Percentiles rank a stretch among this genome's conserved stretches.
These are phyloP conservation scores for Hericium rajendrae DNA, from an alignment of 768 basidiomycete species.

Conservation along the genomic window DNA sequence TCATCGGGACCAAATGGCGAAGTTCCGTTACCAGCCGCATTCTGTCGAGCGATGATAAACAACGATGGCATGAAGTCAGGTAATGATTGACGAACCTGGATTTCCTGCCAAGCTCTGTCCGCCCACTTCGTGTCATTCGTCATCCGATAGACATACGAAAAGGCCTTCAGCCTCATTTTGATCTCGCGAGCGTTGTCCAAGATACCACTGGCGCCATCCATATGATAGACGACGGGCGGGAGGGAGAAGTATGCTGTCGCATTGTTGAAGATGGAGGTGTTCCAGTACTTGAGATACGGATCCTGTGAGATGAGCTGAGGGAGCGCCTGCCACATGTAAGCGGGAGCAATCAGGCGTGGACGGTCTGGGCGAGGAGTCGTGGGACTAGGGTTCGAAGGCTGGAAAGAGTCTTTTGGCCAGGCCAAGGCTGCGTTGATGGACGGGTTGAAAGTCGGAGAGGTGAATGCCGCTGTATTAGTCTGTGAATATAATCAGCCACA, in stretches of 20 bases:
- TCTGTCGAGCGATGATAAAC: conserved; percentile 28
- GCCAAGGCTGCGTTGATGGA: conserved; percentile 39
- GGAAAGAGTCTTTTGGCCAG: conserved; percentile 78
- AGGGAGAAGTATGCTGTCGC: conserved; percentile 62
- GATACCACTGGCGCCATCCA: conserved; percentile 85
- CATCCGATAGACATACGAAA: conserved; percentile 83
- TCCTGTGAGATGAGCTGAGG: conserved; percentile 68
- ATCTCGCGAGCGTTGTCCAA: conserved; percentile 84
- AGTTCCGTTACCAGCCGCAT: conserved; percentile 65
- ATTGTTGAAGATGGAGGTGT: conserved; percentile 82
- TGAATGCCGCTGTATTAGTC: conserved; percentile 70
- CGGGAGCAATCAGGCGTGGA: conserved; percentile 85
- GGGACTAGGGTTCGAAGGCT: conserved; percentile 52
- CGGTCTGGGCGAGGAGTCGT: conserved; percentile 64
- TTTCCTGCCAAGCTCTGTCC: conserved; percentile 75
- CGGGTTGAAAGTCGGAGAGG: conserved; percentile 59
- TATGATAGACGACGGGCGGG: conserved; percentile 56
- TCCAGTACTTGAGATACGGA: conserved; percentile 84
- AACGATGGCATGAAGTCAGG: background rate
- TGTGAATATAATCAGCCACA: conserved; percentile 19
- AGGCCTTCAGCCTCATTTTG: conserved; percentile 88
- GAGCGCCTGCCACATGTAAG: conserved; percentile 85
- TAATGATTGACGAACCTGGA: conserved; percentile 48
- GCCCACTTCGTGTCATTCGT: conserved; percentile 89
- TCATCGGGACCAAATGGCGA: conserved; percentile 52